A percentile compares a stretch with the other conserved stretches of the same genome.
Conservation (phyloP, 805 yeast species). For the Yarrowia sp. region DNA sequence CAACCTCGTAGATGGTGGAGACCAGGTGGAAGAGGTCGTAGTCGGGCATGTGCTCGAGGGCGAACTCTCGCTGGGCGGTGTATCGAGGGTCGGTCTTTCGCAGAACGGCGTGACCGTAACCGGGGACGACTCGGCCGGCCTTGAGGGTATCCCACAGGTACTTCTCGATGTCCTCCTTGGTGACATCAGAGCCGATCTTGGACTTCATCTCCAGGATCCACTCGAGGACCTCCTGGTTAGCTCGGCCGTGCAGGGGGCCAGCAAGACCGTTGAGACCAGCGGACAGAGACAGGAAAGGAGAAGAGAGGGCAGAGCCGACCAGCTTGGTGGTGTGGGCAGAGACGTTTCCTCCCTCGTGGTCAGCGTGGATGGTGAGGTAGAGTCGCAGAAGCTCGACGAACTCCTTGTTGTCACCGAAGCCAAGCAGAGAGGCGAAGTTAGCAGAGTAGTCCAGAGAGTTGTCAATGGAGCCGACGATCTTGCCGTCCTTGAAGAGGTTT, state of each 20-base stretch:
- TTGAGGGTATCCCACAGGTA: slow-evolving; percentile 76
- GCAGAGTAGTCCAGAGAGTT: slow-evolving; percentile 70
- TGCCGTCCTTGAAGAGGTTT: slow-evolving; percentile 63
- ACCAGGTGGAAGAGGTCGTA: slow-evolving; percentile 73
- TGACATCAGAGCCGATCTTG: slow-evolving; percentile 48
- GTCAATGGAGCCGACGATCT: slow-evolving; percentile 59
- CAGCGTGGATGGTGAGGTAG: slow-evolving; percentile 77
- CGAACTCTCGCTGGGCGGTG: slow-evolving; percentile 75
- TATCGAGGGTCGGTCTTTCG: slow-evolving; percentile 85
- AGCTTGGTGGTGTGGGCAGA: slow-evolving; percentile 83
- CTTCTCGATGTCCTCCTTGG: slow-evolving; percentile 63
- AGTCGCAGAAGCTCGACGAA: slow-evolving; percentile 75
- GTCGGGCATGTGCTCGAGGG: slow-evolving; percentile 61
- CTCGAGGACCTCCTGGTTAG: slow-evolving; percentile 83
- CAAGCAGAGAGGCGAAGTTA: slow-evolving; percentile 70
- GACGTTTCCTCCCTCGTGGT: slow-evolving; percentile 86
- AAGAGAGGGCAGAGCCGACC: slow-evolving; percentile 81
- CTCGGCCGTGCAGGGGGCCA: slow-evolving; percentile 86
- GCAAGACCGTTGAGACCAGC: slow-evolving; percentile 86
- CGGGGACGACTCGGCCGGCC: slow-evolving; percentile 81
- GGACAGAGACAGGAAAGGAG: slow-evolving; percentile 75
- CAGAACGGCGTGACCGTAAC: slow-evolving; percentile 87
- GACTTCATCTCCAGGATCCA: slow-evolving; percentile 69
- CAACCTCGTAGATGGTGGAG: slow-evolving; percentile 67
- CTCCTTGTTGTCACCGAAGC: slow-evolving; percentile 57